Base-by-base conservation (phyloP, 2,329 filamentous ascomycete genomes). In the Pseudonectria foliicola region DNA sequence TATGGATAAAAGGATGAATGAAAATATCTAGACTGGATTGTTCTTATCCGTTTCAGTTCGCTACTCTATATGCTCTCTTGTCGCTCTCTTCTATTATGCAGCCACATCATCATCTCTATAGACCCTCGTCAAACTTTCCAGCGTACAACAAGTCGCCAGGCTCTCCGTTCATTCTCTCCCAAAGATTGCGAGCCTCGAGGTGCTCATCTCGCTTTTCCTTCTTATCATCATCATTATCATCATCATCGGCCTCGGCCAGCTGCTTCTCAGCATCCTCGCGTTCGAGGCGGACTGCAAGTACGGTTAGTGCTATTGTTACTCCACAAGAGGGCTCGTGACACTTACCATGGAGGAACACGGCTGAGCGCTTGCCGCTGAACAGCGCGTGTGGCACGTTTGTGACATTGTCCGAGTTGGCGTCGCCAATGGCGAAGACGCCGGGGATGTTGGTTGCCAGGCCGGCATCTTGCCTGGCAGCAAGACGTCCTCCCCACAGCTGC, bases 321-420 rank as follows among this genome's bases (percentile, higher is more conserved):
- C n/a, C n/a, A n/a, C n/a, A n/a, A n/a, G n/a, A n/a, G n/a, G n/a
- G 3, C 23, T 2, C 2, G 0, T 4, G 7, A 6, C 26, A 59
- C 71, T 61, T 49, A 76, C 73, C 64, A 43, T 80, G 76, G 4
- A 76, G 39, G 31, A 58, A 75, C 1, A 80, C 74, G 5, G 71
- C 75, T 0, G 74, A 62, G 21, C 66, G 55, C 63, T 80, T 80
- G 3, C 75, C 76, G 10, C 61, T 71, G 48, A 63, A 80, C 47
- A 80, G 65, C 0, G 77, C 76, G 42, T 79, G 75, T 0, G 74
- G 74, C 1, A 80, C 68, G 42, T 80, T 80, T 3, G 74, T 78
- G 7, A 63, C 60, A n/a, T 70, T 69, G 34, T 79, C 75, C 23
- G 66, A 68, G 54, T 80, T 80, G 10, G 68, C 69, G 42, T 80